phyloP scores from a whole-genome alignment of 75 land plant genomes.

The Larix kaempferi region DNA sequence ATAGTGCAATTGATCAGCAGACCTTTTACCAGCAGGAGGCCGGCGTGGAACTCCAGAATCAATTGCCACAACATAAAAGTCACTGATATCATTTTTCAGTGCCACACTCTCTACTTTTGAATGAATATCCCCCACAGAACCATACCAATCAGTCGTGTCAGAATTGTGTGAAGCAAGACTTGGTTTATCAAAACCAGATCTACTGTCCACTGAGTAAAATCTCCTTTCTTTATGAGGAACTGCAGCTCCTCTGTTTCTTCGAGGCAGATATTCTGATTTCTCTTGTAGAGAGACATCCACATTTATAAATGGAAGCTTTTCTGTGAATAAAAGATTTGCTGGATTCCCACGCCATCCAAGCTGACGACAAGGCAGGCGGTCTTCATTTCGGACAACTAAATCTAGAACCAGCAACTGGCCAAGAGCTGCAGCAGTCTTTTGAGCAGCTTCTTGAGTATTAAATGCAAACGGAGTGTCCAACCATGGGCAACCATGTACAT shows the following conservation, averaged over 20 bases:
- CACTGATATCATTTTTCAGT: constrained; percentile 6
- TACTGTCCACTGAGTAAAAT: constrained; percentile 49
- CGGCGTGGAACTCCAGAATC: constrained; percentile 98
- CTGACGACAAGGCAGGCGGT: constrained; percentile 78
- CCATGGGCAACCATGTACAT: constrained; percentile 83
- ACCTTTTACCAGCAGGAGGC: constrained; percentile 89
- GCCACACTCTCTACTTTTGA: constrained; percentile 12
- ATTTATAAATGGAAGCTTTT: constrained; percentile 30
- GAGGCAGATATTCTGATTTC: constrained; percentile 30
- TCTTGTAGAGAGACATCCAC: constrained; percentile 37
- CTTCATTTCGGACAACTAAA: constrained; percentile 94
- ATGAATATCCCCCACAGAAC: constrained; percentile 19
- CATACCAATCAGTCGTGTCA: constrained; percentile 24
- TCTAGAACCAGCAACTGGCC: constrained; percentile 83
- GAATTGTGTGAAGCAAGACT: constrained; percentile 27
- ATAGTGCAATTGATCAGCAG: constrained; percentile 66
- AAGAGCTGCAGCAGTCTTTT: constrained; percentile 65
- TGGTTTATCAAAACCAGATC: constrained; percentile 21
- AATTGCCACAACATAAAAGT: constrained; percentile 72
- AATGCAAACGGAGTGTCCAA: constrained; percentile 66
- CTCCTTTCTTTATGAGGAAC: constrained; percentile 48
- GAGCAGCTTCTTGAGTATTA: constrained; percentile 53
- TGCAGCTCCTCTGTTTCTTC: constrained; percentile 17
- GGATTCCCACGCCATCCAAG: constrained; percentile 97
- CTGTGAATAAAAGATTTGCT: constrained; percentile 76